Percentiles rank a stretch among this genome's conserved stretches.
phyloP scores from a whole-genome alignment of 2,329 filamentous ascomycete genomes.

The Myriangium duriaei region DNA sequence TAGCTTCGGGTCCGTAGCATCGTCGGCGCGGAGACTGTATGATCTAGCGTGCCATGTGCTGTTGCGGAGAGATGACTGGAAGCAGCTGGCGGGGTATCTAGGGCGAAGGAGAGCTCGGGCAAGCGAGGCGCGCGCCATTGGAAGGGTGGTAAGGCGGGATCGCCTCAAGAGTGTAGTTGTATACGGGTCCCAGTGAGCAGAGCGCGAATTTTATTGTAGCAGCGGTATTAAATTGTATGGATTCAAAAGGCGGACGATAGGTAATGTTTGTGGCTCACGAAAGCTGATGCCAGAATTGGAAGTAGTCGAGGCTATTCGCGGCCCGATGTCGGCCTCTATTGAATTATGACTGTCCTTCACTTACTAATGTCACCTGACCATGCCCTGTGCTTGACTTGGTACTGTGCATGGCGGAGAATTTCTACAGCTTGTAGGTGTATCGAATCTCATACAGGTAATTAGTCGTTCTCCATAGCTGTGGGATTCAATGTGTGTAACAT shows the following conservation, averaged over 20 bases:
- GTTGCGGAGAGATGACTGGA: background rate
- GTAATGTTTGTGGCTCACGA: background rate
- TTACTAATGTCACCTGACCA: no score
- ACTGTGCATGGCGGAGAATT: no score
- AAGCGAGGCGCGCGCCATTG: conserved; percentile 8
- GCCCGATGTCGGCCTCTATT: conserved; percentile 4
- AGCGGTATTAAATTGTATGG: background rate
- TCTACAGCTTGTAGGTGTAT: no score
- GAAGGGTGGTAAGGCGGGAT: background rate
- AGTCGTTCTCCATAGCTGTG: no score
- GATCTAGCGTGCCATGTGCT: conserved; percentile 31
- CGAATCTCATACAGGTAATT: no score
- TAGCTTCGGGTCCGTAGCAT: conserved; percentile 39
- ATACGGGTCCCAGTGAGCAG: background rate
- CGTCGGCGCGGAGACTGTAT: conserved; percentile 39
- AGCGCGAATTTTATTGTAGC: background rate
- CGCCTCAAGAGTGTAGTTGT: no score
- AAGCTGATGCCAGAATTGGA: conserved; percentile 1
- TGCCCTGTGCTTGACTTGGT: no score
- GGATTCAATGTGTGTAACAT: no score
- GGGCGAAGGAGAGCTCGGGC: conserved; percentile 6
- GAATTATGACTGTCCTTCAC: no score
- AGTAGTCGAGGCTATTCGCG: conserved; percentile 4
- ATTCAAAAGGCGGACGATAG: background rate
- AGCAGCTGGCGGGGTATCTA: conserved; percentile 4